phyloP scores from a whole-genome alignment of 345 rosid species.

The Luvunga scandens region DNA sequence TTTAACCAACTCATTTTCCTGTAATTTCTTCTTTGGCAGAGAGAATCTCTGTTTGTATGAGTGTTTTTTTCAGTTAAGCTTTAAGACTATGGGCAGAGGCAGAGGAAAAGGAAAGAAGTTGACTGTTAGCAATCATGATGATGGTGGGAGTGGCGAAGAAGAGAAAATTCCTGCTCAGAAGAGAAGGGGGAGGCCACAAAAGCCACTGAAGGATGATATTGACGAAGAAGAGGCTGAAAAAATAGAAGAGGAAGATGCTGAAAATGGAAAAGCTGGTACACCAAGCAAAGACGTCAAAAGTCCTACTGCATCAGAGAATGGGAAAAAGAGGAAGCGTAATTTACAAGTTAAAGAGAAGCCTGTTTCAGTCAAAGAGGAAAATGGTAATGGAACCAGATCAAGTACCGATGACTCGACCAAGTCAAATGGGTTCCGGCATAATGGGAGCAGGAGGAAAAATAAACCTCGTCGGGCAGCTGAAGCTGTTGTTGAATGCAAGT shows the following conservation, averaged over 20 bases:
- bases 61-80: conserved; percentile 17
- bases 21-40: conserved; percentile 26
- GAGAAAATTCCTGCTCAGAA: conserved; percentile 67
- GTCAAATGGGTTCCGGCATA: conserved; percentile 62
- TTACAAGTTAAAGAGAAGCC: conserved; percentile 48
- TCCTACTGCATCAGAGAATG: conserved; percentile 43
- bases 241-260: conserved; percentile 49
- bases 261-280: conserved; percentile 36
- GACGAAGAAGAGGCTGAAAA: conserved; percentile 53
- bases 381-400: conserved; percentile 42
- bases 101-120: conserved; percentile 65
- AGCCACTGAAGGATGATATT: conserved; percentile 56
- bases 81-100: conserved; percentile 68
- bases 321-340: conserved; percentile 59
- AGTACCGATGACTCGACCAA: conserved; percentile 48
- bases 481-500: conserved; percentile 65
- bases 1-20: background rate
- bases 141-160: conserved; percentile 59
- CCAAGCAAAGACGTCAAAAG: conserved; percentile 38
- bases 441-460: conserved; percentile 65
- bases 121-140: conserved; percentile 49
- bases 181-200: conserved; percentile 73
- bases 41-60: conserved; percentile 24
- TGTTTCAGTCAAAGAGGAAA: conserved; percentile 49
- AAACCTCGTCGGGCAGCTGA: conserved; percentile 79